phyloP scores from a whole-genome alignment of 306 rosid species.

The Begonia loranthoides region DNA sequence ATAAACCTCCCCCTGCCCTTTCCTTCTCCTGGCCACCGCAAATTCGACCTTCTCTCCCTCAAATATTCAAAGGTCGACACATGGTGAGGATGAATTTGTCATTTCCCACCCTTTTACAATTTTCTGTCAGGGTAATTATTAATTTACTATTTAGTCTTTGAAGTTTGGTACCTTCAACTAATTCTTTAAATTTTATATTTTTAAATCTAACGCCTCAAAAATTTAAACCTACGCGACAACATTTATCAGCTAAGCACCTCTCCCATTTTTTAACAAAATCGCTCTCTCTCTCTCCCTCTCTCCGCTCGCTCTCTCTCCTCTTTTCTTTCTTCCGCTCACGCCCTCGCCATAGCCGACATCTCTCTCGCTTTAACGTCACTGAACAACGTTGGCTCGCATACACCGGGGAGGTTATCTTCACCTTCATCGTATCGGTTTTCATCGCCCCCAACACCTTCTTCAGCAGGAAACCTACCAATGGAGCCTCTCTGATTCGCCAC shows the following conservation, averaged over 20 bases:
- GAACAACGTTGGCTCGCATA: neutral
- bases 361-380: slow-evolving; percentile 15
- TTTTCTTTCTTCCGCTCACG: too few relatives aligned
- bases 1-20: slow-evolving; percentile 26
- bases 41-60: neutral
- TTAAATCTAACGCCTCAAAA: too few relatives aligned
- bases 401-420: neutral
- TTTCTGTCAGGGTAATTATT: too few relatives aligned
- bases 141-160: too few relatives aligned
- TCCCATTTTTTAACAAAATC: too few relatives aligned
- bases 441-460: slow-evolving; percentile 9
- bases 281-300: too few relatives aligned
- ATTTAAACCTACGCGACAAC: too few relatives aligned
- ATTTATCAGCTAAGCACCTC: too few relatives aligned
- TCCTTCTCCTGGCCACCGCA: slow-evolving; percentile 21
- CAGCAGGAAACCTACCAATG: slow-evolving; percentile 13
- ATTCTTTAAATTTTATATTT: too few relatives aligned
- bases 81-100: neutral
- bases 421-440: neutral
- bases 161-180: too few relatives aligned
- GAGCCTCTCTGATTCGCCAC: slow-evolving; percentile 44
- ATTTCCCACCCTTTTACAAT: neutral
- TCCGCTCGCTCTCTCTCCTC: too few relatives aligned
- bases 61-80: neutral
- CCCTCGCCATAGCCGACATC: slow-evolving; percentile 48